These are phyloP conservation scores for Chaetomium cochliodes DNA, from an alignment of 495 filamentous ascomycete species.

Conservation along the genomic window DNA sequence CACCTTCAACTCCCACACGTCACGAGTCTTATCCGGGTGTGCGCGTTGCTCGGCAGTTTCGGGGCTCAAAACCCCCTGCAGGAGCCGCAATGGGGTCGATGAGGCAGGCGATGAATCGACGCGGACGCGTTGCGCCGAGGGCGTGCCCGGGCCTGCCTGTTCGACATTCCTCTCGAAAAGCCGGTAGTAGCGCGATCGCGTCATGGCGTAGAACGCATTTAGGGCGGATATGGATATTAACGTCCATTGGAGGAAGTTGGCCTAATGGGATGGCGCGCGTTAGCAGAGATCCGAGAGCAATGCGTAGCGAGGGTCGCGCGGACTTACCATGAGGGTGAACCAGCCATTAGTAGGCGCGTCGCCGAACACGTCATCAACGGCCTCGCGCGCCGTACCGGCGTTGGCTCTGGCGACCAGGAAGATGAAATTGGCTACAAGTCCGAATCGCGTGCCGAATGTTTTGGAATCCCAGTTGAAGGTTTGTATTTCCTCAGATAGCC, in stretches of 20 bases:
- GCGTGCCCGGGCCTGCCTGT: constrained; percentile 63
- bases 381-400: constrained; percentile 47
- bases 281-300: background rate
- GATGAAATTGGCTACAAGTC: constrained; percentile 68
- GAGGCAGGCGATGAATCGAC: constrained; percentile 83
- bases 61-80: constrained; percentile 62
- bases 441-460: constrained; percentile 69
- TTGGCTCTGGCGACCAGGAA: constrained; percentile 86
- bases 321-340: constrained; percentile 76
- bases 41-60: constrained; percentile 69
- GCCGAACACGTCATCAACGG: constrained; percentile 79
- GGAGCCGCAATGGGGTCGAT: constrained; percentile 73
- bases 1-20: constrained; percentile 92
- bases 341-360: constrained; percentile 62
- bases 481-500: constrained; percentile 86
- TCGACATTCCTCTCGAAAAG: constrained; percentile 87
- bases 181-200: constrained; percentile 79
- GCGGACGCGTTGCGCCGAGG: constrained; percentile 83
- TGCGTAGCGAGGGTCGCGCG: background rate
- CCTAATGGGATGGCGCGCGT: constrained; percentile 44
- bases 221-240: constrained; percentile 61
- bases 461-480: constrained; percentile 86
- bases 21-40: constrained; percentile 77
- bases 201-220: constrained; percentile 83
- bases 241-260: constrained; percentile 64